Percentiles rank a stretch among this genome's conserved stretches.
Evolutionary conservation across 225 moss, liverwort and hornwort genomes (phyloP).

Genomic region (Neckera pumila): DNA sequence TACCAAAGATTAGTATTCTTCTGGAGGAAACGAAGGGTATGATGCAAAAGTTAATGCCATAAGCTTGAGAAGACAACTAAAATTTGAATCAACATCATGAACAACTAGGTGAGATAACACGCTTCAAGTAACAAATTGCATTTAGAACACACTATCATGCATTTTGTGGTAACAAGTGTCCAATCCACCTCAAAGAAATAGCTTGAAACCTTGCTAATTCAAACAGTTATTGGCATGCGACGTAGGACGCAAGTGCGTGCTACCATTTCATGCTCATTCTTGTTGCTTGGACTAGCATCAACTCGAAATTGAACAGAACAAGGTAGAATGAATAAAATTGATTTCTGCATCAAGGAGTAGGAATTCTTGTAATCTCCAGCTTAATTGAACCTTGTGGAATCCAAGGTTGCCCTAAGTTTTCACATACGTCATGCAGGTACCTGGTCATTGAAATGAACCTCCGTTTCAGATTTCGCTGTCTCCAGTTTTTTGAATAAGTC

Average conservation of each 20-base stretch:
- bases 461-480: conserved; percentile 8
- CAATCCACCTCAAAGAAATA: background rate
- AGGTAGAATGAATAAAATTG: background rate
- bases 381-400: background rate
- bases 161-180: background rate
- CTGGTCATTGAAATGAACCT: conserved; percentile 16
- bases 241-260: background rate
- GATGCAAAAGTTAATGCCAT: background rate
- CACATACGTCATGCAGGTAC: background rate
- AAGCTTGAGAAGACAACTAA: background rate
- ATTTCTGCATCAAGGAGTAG: background rate
- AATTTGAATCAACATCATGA: background rate
- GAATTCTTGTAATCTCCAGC: background rate
- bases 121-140: background rate
- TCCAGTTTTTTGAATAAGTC: conserved; percentile 13
- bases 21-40: background rate
- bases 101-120: background rate
- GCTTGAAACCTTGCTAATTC: background rate
- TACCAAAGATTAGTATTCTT: background rate
- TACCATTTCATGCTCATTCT: background rate
- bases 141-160: background rate
- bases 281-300: background rate
- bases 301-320: background rate
- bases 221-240: background rate
- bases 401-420: background rate